phyloP scores from a whole-genome alignment of 2,329 filamentous ascomycete genomes.

The Fusarium sp. region DNA sequence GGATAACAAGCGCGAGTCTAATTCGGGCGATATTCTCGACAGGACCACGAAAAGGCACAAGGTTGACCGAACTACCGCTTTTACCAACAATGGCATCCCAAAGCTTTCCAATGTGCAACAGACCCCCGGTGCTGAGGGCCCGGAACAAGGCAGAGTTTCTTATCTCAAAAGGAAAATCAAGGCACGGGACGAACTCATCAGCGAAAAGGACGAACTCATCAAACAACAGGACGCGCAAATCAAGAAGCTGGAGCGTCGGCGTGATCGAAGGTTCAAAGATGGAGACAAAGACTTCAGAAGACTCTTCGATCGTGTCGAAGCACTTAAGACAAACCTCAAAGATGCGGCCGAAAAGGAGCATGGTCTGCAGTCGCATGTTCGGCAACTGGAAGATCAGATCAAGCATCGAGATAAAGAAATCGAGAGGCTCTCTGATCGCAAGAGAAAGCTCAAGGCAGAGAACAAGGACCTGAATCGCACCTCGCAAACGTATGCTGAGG shows the following conservation, averaged over 20 bases:
- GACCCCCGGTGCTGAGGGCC: not conserved
- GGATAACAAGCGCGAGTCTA: not conserved
- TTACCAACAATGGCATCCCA: not conserved
- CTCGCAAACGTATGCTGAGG: not conserved
- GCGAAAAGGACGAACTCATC: not conserved
- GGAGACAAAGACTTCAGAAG: not conserved
- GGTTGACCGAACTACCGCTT: not conserved
- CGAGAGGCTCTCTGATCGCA: not conserved
- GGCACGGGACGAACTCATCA: not conserved
- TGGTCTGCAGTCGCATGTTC: not conserved
- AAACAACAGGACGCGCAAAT: not conserved
- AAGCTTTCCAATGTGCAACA: not conserved
- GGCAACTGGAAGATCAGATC: not conserved
- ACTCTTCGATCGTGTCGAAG: not conserved
- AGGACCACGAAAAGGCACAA: not conserved
- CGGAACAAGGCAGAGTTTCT: not conserved
- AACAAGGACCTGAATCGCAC: not conserved
- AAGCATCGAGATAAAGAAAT: not conserved
- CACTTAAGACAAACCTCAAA: not conserved
- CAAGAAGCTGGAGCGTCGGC: not conserved
- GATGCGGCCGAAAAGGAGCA: not conserved
- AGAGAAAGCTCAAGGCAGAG: not conserved
- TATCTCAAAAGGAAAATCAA: not conserved
- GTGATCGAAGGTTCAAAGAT: not conserved
- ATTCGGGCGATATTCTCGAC: too few relatives aligned